A percentile compares a stretch with the other conserved stretches of the same genome.
phyloP scores from a whole-genome alignment of 129 eudicot genomes.

The Calendula officinalis region DNA sequence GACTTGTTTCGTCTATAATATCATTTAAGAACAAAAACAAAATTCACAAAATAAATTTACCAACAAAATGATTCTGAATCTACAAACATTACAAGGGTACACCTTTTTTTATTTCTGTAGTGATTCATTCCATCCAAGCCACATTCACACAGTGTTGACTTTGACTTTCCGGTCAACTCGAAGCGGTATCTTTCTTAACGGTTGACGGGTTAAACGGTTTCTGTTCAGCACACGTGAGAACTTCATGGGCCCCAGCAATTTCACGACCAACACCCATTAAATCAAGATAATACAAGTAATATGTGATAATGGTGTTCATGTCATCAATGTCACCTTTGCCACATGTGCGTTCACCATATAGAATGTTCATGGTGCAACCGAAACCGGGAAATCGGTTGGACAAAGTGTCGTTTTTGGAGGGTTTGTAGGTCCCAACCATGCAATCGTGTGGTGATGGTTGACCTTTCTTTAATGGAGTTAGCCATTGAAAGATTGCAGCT shows the following conservation, averaged over 20 bases:
- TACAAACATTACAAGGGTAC: constrained; percentile 21
- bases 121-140: constrained; percentile 13
- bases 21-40: constrained; percentile 21
- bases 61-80: constrained; percentile 32
- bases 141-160: constrained; percentile 7
- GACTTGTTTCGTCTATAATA: constrained; percentile 13
- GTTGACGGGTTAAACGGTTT: constrained; percentile 57
- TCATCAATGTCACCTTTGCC: constrained; percentile 82
- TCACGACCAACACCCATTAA: constrained; percentile 88
- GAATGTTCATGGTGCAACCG: constrained; percentile 81
- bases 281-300: constrained; percentile 80
- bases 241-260: constrained; percentile 65
- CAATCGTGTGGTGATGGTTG: constrained; percentile 81
- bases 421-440: constrained; percentile 87
- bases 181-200: constrained; percentile 25
- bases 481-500: constrained; percentile 91
- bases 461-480: constrained; percentile 68
- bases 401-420: constrained; percentile 80
- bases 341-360: constrained; percentile 72
- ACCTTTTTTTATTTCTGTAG: constrained; percentile 38
- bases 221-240: constrained; percentile 75
- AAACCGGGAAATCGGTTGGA: constrained; percentile 70
- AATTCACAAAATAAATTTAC: constrained; percentile 34
- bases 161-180: constrained; percentile 40
- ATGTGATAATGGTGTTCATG: constrained; percentile 74